Base-by-base conservation (phyloP, 2,329 filamentous ascomycete genomes). In the Septoria linicola region DNA sequence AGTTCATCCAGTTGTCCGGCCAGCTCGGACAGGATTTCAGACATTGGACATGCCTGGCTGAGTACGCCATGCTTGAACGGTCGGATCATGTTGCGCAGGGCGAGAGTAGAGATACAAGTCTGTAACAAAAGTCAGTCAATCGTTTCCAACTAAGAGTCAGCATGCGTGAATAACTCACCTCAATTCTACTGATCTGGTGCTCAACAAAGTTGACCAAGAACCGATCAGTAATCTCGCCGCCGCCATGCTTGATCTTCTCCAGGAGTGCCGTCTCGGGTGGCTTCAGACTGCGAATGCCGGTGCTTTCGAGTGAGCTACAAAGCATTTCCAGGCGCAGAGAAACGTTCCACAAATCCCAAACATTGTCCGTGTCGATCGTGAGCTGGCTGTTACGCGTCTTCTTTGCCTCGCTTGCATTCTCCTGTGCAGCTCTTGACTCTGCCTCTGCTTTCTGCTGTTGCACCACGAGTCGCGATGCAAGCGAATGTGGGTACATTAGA, bases 171-270 rank as follows among this genome's bases (percentile, higher is more conserved):
- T 17, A 8, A 73, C 85, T 72, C 76, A 95, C 90, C 83, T 99
- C 93, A 68, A 99, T 95, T 65, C 93, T 83, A 68, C 88, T 91
- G 61, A 99, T 87, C 78, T 96, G 90, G 68, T 97, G 91, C 68
- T 95, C 91, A 69, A 97, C 80, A 65, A 99, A 89, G 65, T 89
- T 90, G 49, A 95, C 73, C 70, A 97, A 75, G 70, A 95, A 92
- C 46, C 82, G 79, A 75, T 97, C 93, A 21, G 91, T 89, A 47
- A 96, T 82, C 67, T 96, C 90, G 8, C 89, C 89, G 43, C 88
- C 89, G 35, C 84, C 73, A 51, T 78, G 76, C 69, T 83, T 85
- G 72, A 86, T 83, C 58, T 80, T 76, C 65, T 96, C 89, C 59
- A 96, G 74, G 49, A 97, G 73, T 59, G 88, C 87, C 30, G 87